These are phyloP conservation scores for Scedosporium apiospermum DNA, from an alignment of 2,329 filamentous ascomycete species.

Conservation along the genomic window DNA sequence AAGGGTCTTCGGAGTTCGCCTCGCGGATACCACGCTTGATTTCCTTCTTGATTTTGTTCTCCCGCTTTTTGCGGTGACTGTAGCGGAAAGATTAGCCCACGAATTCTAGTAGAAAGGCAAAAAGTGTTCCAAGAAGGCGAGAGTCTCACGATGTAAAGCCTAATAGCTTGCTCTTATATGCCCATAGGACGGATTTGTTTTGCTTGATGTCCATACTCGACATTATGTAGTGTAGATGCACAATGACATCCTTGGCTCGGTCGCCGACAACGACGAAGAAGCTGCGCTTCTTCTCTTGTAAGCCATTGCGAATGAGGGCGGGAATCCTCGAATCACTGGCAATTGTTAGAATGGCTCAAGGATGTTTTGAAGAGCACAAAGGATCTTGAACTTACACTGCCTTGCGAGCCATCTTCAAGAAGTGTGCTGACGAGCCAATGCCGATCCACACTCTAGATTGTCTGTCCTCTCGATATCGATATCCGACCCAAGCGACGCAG, in stretches of 20 bases:
- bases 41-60: constrained; percentile 97
- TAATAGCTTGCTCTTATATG: constrained; percentile 95
- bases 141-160: constrained; percentile 56
- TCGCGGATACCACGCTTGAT: constrained; percentile 92
- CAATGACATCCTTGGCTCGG: constrained; percentile 90
- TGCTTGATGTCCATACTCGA: constrained; percentile 82
- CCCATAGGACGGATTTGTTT: constrained; percentile 89
- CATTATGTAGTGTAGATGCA: constrained; percentile 87
- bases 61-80: constrained; percentile 93
- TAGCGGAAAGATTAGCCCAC: background rate
- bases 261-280: constrained; percentile 98
- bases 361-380: background rate
- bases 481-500: background rate
- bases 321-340: constrained; percentile 81
- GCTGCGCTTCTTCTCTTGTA: constrained; percentile 93
- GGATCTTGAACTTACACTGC: background rate
- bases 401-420: constrained; percentile 3
- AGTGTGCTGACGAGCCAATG: background rate
- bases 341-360: background rate
- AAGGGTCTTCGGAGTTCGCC: constrained; percentile 85
- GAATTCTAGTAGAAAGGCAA: background rate
- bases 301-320: constrained; percentile 81
- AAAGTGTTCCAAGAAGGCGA: constrained; percentile 31
- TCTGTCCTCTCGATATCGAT: background rate
- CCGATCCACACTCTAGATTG: background rate